phyloP scores from a whole-genome alignment of 192 early-diverging fungal genomes.

The Entomortierella parvispora region DNA sequence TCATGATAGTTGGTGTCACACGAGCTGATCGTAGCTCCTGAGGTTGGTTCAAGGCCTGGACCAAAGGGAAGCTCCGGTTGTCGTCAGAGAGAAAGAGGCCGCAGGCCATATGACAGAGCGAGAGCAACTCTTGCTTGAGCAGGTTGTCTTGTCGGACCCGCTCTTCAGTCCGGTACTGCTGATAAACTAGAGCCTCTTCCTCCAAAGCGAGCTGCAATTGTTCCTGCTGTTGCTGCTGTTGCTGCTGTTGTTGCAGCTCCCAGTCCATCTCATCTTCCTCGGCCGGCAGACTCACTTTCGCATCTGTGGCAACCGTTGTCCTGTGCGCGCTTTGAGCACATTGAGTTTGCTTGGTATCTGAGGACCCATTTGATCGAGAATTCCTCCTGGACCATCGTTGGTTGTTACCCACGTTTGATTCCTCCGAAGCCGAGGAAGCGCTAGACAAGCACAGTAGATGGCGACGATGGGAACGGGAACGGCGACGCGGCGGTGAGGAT shows the following conservation, averaged over 20 bases:
- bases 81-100: constrained; percentile 11
- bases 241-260: neutral
- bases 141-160: constrained; percentile 9
- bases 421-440: no score
- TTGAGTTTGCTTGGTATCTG: no score
- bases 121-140: constrained; percentile 11
- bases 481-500: no score
- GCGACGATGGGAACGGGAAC: no score
- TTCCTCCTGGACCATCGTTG: no score
- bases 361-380: no score
- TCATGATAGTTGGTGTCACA: constrained; percentile 22
- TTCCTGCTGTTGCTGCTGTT: neutral
- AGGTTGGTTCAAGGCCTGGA: neutral
- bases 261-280: no score
- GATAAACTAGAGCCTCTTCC: neutral
- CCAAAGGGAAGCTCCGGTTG: neutral
- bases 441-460: no score
- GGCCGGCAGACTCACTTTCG: no score
- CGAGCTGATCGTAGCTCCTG: neutral
- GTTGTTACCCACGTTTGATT: no score
- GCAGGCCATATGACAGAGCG: constrained; percentile 32
- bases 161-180: constrained; percentile 10
- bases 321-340: no score
- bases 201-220: neutral
- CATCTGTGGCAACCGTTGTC: no score